These are phyloP conservation scores for Pistacia vera DNA, from an alignment of 345 rosid genomes.

Conservation along the genomic window DNA sequence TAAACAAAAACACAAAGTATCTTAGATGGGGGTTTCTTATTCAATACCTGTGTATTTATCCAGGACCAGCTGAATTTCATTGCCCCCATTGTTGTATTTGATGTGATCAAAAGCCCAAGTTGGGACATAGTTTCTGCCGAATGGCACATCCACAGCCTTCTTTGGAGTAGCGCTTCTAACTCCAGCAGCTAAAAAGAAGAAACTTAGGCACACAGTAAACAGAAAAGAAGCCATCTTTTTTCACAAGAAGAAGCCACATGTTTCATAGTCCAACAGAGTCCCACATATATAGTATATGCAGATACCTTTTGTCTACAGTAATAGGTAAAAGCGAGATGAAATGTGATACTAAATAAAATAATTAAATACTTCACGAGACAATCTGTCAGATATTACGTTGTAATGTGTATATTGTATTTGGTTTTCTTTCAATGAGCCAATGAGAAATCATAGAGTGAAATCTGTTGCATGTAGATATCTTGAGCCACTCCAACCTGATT, in stretches of 20 bases:
- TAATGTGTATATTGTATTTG: neutral
- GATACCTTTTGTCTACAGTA: neutral
- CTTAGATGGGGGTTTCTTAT: neutral
- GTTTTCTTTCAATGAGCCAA: neutral
- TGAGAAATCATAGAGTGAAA: neutral
- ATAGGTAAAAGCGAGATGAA: neutral
- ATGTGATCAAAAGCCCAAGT: conserved; percentile 95
- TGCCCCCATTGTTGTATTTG: conserved; percentile 65
- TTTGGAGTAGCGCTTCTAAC: conserved; percentile 51
- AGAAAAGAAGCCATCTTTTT: conserved; percentile 24
- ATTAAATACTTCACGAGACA: conserved; percentile 5
- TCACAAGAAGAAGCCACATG: conserved; percentile 8
- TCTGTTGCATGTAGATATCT: neutral
- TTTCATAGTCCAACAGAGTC: neutral
- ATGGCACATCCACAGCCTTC: conserved; percentile 58
- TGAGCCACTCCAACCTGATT: neutral
- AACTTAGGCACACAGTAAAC: conserved; percentile 29
- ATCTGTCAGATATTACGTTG: neutral
- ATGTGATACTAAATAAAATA: neutral
- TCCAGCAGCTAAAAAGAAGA: conserved; percentile 38
- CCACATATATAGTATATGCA: conserved; percentile 1
- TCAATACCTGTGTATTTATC: conserved; percentile 74
- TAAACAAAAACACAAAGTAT: neutral
- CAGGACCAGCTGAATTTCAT: conserved; percentile 65
- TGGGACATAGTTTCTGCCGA: conserved; percentile 71